phyloP scores from a whole-genome alignment of 495 filamentous ascomycete genomes.

The Penicillium goetzii region DNA sequence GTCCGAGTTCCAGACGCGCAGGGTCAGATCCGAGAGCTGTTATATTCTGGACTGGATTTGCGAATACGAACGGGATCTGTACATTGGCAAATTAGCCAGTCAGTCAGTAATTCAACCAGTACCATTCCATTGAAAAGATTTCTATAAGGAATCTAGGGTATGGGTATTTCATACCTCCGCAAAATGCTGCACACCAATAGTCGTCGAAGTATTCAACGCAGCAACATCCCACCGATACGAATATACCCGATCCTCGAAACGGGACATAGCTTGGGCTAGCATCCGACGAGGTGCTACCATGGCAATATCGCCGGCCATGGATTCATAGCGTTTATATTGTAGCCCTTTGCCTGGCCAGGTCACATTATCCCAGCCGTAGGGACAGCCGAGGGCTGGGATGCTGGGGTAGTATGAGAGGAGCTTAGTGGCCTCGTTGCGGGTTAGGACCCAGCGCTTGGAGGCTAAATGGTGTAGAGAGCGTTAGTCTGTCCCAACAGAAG shows the following conservation, averaged over 20 bases:
- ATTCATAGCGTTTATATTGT: slow-evolving; percentile 56
- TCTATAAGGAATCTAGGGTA: background rate
- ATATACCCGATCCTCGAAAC: slow-evolving; percentile 47
- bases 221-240: slow-evolving; percentile 59
- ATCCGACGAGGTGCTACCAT: slow-evolving; percentile 59
- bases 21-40: slow-evolving; percentile 39
- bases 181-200: slow-evolving; percentile 43
- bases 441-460: slow-evolving; percentile 44
- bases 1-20: slow-evolving; percentile 34
- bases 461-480: slow-evolving; percentile 19
- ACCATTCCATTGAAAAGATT: no score
- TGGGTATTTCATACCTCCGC: slow-evolving; percentile 32
- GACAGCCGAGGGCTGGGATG: slow-evolving; percentile 47
- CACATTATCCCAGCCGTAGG: slow-evolving; percentile 54
- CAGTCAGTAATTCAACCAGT: background rate
- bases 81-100: background rate
- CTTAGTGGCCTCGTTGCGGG: slow-evolving; percentile 32
- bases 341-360: slow-evolving; percentile 48
- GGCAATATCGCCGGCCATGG: slow-evolving; percentile 57
- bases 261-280: slow-evolving; percentile 54
- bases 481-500: background rate
- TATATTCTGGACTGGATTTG: slow-evolving; percentile 51
- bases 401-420: slow-evolving; percentile 45
- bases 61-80: slow-evolving; percentile 51
- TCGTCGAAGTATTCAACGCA: slow-evolving; percentile 32